Conservation (phyloP, 805 yeast genomes). For the Priceomyces castillae region DNA sequence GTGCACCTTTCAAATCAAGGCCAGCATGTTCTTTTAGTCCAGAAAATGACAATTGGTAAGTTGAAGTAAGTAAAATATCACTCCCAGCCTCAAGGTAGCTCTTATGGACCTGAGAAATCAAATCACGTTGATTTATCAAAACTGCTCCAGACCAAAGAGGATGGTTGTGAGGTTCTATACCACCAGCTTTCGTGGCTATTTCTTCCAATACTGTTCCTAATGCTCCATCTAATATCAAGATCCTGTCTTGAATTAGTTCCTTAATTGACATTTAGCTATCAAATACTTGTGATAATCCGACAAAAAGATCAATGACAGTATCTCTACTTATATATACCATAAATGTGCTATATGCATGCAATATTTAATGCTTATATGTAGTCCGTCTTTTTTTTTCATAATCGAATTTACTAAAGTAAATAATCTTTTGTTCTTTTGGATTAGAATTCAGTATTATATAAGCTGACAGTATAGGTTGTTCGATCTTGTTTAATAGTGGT, state of each 20-base stretch:
- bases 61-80: slow-evolving; percentile 51
- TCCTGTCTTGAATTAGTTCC: neutral
- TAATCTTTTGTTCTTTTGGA: no score
- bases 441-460: neutral
- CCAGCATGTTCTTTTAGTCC: slow-evolving; percentile 31
- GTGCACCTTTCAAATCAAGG: slow-evolving; percentile 14
- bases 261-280: neutral
- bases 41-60: slow-evolving; percentile 56
- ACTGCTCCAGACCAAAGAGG: slow-evolving; percentile 64
- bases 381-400: neutral
- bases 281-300: no score
- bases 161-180: slow-evolving; percentile 28
- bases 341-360: no score
- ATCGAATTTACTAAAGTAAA: neutral
- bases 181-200: slow-evolving; percentile 29
- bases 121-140: slow-evolving; percentile 41
- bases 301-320: no score
- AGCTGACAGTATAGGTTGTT: neutral
- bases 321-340: neutral
- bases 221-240: slow-evolving; percentile 53
- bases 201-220: slow-evolving; percentile 62
- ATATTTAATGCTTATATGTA: neutral
- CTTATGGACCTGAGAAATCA: slow-evolving; percentile 46
- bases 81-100: slow-evolving; percentile 56
- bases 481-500: neutral